Evolutionary conservation across 2,329 filamentous ascomycete genomes (phyloP).

Genomic region (Arthrobotrys sphaeroides): DNA sequence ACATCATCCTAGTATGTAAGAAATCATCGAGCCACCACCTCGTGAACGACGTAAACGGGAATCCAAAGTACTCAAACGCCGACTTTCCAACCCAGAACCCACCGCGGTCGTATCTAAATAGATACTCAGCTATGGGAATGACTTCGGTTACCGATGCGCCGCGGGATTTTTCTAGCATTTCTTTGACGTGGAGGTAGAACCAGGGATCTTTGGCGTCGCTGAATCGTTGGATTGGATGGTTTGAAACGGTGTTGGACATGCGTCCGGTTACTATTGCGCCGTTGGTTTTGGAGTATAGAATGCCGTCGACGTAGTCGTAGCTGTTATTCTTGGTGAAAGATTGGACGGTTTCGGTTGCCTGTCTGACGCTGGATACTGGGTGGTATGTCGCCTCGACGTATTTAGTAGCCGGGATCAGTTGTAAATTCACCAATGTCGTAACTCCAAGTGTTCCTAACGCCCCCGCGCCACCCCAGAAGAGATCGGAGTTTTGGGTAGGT

Average conservation of each 20-base stretch:
- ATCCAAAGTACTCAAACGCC: constrained; percentile 72
- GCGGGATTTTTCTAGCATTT: constrained; percentile 21
- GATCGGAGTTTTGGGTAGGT: constrained; percentile 64
- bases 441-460: constrained; percentile 71
- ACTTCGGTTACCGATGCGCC: constrained; percentile 63
- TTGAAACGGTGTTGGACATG: constrained; percentile 66
- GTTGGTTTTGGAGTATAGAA: constrained; percentile 68
- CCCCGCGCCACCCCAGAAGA: constrained; percentile 70
- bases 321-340: constrained; percentile 63
- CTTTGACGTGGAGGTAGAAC: constrained; percentile 75
- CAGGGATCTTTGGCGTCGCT: constrained; percentile 71
- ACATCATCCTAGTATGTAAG: constrained; percentile 74
- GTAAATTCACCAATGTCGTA: constrained; percentile 70
- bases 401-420: constrained; percentile 65
- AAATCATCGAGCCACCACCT: constrained; percentile 69
- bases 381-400: constrained; percentile 72
- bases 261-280: constrained; percentile 71
- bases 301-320: constrained; percentile 74
- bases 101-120: constrained; percentile 76
- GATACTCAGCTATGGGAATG: constrained; percentile 72
- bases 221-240: constrained; percentile 64
- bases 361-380: constrained; percentile 29
- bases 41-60: constrained; percentile 72
- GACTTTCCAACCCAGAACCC: constrained; percentile 74
- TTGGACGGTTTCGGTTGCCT: constrained; percentile 60